Evolutionary conservation across 2,329 filamentous ascomycete genomes (phyloP).

Genomic region (Tolypocladium ovalisporum): DNA sequence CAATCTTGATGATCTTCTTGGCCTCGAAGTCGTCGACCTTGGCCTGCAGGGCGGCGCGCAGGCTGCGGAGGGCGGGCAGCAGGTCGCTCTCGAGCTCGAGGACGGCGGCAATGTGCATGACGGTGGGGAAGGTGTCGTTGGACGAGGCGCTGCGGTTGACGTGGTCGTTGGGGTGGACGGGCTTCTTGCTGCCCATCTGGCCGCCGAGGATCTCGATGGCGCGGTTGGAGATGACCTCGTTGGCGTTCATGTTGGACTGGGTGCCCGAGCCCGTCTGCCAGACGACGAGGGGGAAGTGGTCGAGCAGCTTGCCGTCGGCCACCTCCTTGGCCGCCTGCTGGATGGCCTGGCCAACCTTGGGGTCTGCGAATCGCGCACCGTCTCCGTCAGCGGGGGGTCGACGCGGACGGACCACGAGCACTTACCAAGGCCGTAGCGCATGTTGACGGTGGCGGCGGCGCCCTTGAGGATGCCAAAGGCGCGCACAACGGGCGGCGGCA

Average conservation of each 20-base stretch:
- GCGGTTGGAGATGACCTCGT: constrained; percentile 98
- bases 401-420: neutral
- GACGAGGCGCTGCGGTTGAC: constrained; percentile 99
- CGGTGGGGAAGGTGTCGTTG: constrained; percentile 98
- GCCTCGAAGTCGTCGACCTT: constrained; percentile 82
- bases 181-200: constrained; percentile 91
- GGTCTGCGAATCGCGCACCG: constrained; percentile 17
- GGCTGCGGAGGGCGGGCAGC: constrained; percentile 68
- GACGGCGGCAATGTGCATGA: constrained; percentile 98
- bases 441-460: constrained; percentile 90
- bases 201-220: constrained; percentile 97
- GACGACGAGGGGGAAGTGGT: constrained; percentile 97
- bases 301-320: constrained; percentile 81
- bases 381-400: neutral
- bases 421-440: constrained; percentile 79
- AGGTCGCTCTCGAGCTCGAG: constrained; percentile 83
- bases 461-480: constrained; percentile 97
- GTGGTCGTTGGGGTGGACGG: constrained; percentile 98
- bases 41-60: constrained; percentile 73
- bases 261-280: constrained; percentile 99
- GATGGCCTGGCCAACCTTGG: constrained; percentile 83
- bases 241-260: constrained; percentile 99
- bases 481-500: constrained; percentile 84
- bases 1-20: constrained; percentile 95
- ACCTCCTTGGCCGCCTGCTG: constrained; percentile 92